Evolutionary conservation across 2,329 filamentous ascomycete species (phyloP).

Genomic region (Ramichloridium luteum): DNA sequence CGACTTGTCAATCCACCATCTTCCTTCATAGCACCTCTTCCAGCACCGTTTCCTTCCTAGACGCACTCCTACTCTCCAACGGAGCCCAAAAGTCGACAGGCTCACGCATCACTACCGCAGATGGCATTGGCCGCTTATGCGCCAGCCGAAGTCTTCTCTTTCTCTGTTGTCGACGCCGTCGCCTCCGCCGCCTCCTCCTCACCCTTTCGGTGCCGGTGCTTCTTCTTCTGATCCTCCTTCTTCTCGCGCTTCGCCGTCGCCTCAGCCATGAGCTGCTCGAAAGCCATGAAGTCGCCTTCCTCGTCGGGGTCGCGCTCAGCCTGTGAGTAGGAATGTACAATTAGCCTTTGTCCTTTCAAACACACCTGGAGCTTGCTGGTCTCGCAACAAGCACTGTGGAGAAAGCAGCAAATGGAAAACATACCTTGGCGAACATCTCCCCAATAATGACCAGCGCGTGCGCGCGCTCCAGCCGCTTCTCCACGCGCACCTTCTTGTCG

Average conservation of each 20-base stretch:
- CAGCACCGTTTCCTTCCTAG: no score
- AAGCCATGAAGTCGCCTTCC: constrained; percentile 97
- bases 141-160: background rate
- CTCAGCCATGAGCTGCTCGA: constrained; percentile 94
- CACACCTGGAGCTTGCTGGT: no score
- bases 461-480: constrained; percentile 82
- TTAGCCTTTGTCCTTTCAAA: no score
- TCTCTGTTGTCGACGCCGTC: constrained; percentile 15
- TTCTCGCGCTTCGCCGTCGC: constrained; percentile 88
- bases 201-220: constrained; percentile 22
- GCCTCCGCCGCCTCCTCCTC: constrained; percentile 31
- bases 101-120: no score
- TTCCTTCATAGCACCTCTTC: no score
- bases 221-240: constrained; percentile 59
- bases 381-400: constrained; percentile 1
- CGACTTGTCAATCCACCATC: no score
- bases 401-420: no score
- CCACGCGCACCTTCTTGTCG: constrained; percentile 62
- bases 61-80: constrained; percentile 2
- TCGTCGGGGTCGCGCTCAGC: constrained; percentile 83
- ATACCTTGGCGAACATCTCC: constrained; percentile 77
- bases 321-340: constrained; percentile 38
- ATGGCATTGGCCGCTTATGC: no score
- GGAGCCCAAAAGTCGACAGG: background rate
- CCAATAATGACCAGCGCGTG: constrained; percentile 81